Percentiles rank a stretch among this genome's conserved stretches.
Evolutionary conservation across 1,139 yeast genomes (phyloP).

Genomic region (Scheffersomyces lignicola): DNA sequence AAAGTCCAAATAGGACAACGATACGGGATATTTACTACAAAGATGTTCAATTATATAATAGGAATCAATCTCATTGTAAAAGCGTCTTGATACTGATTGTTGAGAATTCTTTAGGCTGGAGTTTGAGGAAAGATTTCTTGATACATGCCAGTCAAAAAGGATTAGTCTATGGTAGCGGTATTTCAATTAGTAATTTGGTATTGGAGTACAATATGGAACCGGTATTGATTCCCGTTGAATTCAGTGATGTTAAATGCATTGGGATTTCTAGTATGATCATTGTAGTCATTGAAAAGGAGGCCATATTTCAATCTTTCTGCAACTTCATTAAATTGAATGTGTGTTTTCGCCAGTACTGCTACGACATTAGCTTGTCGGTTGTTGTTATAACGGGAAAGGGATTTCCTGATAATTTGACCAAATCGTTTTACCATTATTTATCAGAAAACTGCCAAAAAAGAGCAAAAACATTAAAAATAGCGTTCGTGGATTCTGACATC

Average conservation of each 20-base stretch:
- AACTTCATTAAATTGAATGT: conserved; percentile 14
- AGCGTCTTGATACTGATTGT: conserved; percentile 34
- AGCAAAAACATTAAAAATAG: conserved; percentile 22
- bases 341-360: conserved; percentile 9
- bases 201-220: conserved; percentile 20
- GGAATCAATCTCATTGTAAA: conserved; percentile 47
- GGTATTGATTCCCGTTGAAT: conserved; percentile 24
- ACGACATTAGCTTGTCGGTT: neutral
- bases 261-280: conserved; percentile 21
- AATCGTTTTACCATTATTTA: conserved; percentile 20
- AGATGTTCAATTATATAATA: conserved; percentile 55
- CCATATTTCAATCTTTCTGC: conserved; percentile 40
- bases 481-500: conserved; percentile 59
- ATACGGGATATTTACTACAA: conserved; percentile 66
- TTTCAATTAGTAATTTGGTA: neutral
- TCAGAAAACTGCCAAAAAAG: conserved; percentile 15
- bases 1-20: conserved; percentile 34
- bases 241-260: conserved; percentile 2
- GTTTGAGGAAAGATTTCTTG: conserved; percentile 30
- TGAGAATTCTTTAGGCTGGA: conserved; percentile 26
- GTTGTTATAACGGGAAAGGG: conserved; percentile 66
- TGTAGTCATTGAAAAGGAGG: conserved; percentile 69
- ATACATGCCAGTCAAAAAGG: conserved; percentile 68
- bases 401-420: conserved; percentile 49
- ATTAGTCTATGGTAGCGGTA: conserved; percentile 42